Evolutionary conservation across 768 basidiomycete genomes (phyloP), one percentile per base, ranked within the genome.

Genomic region (Rhodotorula toruloides): DNA sequence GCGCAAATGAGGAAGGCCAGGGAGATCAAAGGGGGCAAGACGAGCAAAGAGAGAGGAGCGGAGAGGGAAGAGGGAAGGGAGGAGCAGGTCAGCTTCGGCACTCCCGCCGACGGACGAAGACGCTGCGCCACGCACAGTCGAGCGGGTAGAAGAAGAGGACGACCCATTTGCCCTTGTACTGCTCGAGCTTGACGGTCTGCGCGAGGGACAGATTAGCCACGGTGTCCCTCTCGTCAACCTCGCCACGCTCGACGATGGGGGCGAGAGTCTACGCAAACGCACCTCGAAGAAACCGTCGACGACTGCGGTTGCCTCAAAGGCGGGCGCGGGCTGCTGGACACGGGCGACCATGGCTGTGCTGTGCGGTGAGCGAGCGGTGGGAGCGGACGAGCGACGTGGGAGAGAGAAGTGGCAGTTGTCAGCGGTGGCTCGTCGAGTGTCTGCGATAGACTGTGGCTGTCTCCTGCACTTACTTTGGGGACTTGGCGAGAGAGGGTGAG

Each of bases 131-230:
- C 57, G 58, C 53, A 68, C 54, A 87, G 70, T 80, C 90, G 89
- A 94, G 84, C 10, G 92, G 92, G 80, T 96, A 96, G 81, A 94
- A 93, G 78, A 94, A 83, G 25, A 96, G 84, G 42, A 92, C 83
- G n/a, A 93, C 86, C 91, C 91, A 62, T 56, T 54, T 65, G n/a
- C 68, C 63, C 32, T 46, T 44, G 52, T 54, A 72, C 54, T 64
- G 49, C 29, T 52, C 56, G 54, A 65, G 47, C 40, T 62, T 58
- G 32, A 39, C 50, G n/a, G 65, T 48, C 61, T 58, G 55, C 37
- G 61, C 43, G 55, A 31, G 22, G 52, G 44, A 25, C 6, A 40
- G 40, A 19, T 40, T 22, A 46, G 44, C 25, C 44, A 11, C 40
- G 40, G 10, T 10, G 10, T 10, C 40, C 12, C 40, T 10, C 12